Evolutionary conservation across 345 rosid species (phyloP).

Genomic region (Odontarrhena argentea): DNA sequence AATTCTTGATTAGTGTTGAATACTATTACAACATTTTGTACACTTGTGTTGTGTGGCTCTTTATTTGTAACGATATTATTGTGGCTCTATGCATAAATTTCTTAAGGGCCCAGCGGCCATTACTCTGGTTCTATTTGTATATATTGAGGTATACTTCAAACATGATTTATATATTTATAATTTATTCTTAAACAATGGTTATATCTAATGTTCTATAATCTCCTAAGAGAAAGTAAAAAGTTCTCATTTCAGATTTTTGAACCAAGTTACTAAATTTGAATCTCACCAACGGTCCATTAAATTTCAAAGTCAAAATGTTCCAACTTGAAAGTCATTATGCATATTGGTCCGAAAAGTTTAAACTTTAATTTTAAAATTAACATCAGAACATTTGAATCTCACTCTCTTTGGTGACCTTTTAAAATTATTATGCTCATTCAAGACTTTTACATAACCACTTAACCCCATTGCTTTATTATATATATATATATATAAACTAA

Average conservation of each 20-base stretch:
- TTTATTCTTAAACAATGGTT: background rate
- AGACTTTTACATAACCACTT: background rate
- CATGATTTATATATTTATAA: background rate
- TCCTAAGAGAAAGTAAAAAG: background rate
- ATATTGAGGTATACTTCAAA: background rate
- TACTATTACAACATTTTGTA: too few species aligned
- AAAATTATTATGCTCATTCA: background rate
- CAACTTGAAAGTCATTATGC: slow-evolving; percentile 24
- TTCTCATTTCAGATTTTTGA: background rate
- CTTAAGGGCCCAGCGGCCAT: background rate
- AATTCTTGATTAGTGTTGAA: too few species aligned
- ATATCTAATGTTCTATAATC: background rate
- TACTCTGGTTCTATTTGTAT: background rate
- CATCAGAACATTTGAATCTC: background rate
- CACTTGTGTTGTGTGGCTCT: too few species aligned
- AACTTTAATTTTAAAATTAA: slow-evolving; percentile 7
- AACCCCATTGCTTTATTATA: too few species aligned
- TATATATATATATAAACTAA: too few species aligned
- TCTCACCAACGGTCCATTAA: slow-evolving; percentile 30
- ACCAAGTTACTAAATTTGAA: slow-evolving; percentile 16
- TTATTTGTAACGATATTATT: background rate
- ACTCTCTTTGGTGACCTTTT: slow-evolving; percentile 4
- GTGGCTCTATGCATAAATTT: slow-evolving; percentile 21
- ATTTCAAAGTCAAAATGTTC: background rate
- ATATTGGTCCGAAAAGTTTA: slow-evolving; percentile 16